phyloP scores from a whole-genome alignment of 2,329 filamentous ascomycete genomes.

The Alternaria novae-zelandiae region DNA sequence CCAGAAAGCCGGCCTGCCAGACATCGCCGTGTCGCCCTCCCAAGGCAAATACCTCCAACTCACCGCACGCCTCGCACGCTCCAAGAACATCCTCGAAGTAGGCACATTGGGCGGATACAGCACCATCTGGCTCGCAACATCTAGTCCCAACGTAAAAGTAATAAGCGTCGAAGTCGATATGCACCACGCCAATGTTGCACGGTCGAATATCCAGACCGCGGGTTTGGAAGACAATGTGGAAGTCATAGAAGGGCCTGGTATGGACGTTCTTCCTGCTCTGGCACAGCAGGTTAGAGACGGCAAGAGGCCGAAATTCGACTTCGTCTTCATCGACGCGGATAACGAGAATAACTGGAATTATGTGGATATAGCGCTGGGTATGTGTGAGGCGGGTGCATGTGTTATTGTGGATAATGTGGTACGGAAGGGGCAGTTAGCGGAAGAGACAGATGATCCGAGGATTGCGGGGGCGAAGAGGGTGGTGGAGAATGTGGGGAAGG shows the following conservation, averaged over 20 bases:
- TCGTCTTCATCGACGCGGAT: conserved; percentile 63
- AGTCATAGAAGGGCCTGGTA: conserved; percentile 53
- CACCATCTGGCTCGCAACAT: conserved; percentile 59
- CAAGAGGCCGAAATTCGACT: conserved; percentile 53
- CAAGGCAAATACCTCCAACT: conserved; percentile 46
- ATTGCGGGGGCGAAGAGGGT: conserved; percentile 46
- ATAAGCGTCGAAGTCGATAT: conserved; percentile 60
- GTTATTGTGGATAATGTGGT: conserved; percentile 62
- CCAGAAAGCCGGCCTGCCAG: conserved; percentile 34
- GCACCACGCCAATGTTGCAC: conserved; percentile 55
- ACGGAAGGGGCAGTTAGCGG: conserved; percentile 47
- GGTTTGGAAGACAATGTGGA: conserved; percentile 54
- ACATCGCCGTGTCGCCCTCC: conserved; percentile 44
- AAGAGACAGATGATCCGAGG: conserved; percentile 30
- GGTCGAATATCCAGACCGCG: conserved; percentile 52
- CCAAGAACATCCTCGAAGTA: conserved; percentile 56
- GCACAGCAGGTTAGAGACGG: conserved; percentile 49
- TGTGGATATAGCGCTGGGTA: conserved; percentile 54
- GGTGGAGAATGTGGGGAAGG: conserved; percentile 53
- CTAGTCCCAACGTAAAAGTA: conserved; percentile 49
- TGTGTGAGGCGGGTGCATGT: conserved; percentile 50
- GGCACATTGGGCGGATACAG: conserved; percentile 63
- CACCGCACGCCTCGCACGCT: conserved; percentile 36
- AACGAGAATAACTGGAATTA: conserved; percentile 59
- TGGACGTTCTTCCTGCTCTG: conserved; percentile 53